Evolutionary conservation across 331 rosid species (phyloP), one percentile per base, ranked within the genome.

Genomic region (Prunus yedoensis): DNA sequence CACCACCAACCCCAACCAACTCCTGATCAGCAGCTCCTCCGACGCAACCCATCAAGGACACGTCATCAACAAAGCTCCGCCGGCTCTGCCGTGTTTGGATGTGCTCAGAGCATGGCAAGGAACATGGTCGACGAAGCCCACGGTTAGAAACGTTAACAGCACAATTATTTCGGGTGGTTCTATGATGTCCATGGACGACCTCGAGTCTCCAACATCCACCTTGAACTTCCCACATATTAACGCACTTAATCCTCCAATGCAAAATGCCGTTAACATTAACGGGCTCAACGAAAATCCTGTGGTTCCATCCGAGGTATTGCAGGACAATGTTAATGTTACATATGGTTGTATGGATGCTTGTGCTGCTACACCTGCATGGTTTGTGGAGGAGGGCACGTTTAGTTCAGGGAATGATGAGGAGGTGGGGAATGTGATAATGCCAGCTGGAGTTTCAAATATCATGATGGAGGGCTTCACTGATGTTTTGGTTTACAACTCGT

Each of bases 31-130:
- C 59, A 76, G 72, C 75, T 58, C 69, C 30, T 61, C 77, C 74
- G 32, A 53, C 20, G 61, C 74, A 13, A 41, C 68, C 77, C 27
- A 63, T 68, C 28, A 60, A 8, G 23, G 18, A 17, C 68, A 30
- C 23, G 46, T 46, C 15, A 47, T 46, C 20, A 47, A 28, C 78
- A 80, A 68, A 41, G 61, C 78, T 47, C 45, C 45, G n/a, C 86
- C 50, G 0, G 52, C 75, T 0, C 78, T 74, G 3, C 89, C 90
- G 6, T 86, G 88, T 78, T 82, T 83, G 8, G 91, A 89, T 47
- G 85, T 89, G 1, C 86, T 89, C 77, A 83, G 79, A 78, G 89
- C 82, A 1, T 85, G 89, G 88, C 85, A 81, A 78, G 74, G 74
- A 6, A 76, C 80, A 18, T 82, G 89, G 85, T 46, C 49, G 60